Evolutionary conservation across 257 asterid genomes (phyloP).

Genomic region (Jacaranda copaia): DNA sequence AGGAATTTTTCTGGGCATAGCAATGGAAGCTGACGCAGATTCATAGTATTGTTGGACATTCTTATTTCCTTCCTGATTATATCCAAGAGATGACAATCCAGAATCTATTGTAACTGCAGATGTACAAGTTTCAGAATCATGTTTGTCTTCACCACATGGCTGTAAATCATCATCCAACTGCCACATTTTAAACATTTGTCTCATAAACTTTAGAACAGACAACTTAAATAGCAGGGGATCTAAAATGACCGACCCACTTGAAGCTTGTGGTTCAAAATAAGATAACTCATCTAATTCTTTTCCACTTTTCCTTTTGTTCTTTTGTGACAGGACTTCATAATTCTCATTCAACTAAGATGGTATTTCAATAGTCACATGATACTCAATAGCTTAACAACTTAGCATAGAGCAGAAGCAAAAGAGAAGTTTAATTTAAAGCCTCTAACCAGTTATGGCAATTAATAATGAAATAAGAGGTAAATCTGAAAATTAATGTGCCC

Average conservation of each 20-base stretch:
- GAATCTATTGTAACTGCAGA: slow-evolving; percentile 38
- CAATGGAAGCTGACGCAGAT: slow-evolving; percentile 25
- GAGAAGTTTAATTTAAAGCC: neutral
- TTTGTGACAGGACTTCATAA: neutral
- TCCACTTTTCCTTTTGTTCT: neutral
- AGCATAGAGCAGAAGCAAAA: slow-evolving; percentile 4
- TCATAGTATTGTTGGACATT: slow-evolving; percentile 32
- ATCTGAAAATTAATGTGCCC: neutral
- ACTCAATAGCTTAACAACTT: neutral
- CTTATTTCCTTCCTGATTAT: slow-evolving; percentile 29
- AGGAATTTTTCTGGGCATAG: slow-evolving; percentile 17
- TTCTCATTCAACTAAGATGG: neutral
- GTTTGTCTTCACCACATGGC: slow-evolving; percentile 36
- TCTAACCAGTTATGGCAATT: neutral
- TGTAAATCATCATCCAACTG: slow-evolving; percentile 56
- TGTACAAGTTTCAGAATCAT: slow-evolving; percentile 36
- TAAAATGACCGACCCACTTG: neutral
- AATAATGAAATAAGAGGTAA: neutral
- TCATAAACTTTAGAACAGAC: slow-evolving; percentile 22
- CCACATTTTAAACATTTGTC: slow-evolving; percentile 20
- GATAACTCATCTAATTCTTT: neutral
- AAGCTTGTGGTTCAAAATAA: slow-evolving; percentile 1
- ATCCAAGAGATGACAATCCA: slow-evolving; percentile 25
- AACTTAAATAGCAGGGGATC: slow-evolving; percentile 10
- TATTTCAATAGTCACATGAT: neutral